These are phyloP conservation scores for Linnemannia zychae DNA, from an alignment of 192 early-diverging fungal genomes.

Conservation along the genomic window DNA sequence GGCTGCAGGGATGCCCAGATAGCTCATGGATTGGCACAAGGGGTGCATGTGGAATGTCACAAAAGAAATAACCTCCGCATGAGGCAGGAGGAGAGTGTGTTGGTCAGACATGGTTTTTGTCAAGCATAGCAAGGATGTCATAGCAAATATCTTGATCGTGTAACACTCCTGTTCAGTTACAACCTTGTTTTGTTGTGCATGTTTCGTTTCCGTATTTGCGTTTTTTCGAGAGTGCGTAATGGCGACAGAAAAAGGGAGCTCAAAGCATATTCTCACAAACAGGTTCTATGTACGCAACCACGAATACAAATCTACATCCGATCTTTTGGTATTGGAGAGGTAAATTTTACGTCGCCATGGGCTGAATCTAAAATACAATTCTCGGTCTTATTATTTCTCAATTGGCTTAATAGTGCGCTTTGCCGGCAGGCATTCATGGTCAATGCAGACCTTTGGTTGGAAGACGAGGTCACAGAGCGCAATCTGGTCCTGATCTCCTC, in stretches of 20 bases:
- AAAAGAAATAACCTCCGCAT: not conserved
- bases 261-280: not conserved
- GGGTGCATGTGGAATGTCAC: not conserved
- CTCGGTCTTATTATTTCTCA: slow-evolving; percentile 8
- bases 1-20: not conserved
- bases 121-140: not conserved
- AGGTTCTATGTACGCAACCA: no score
- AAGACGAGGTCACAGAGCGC: slow-evolving; percentile 56
- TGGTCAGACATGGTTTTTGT: not conserved
- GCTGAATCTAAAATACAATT: not conserved
- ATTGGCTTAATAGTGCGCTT: slow-evolving; percentile 12
- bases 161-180: not conserved
- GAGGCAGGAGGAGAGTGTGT: not conserved
- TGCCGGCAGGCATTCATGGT: slow-evolving; percentile 60
- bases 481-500: slow-evolving; percentile 61
- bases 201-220: not conserved
- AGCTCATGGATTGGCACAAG: not conserved
- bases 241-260: not conserved
- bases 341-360: not conserved
- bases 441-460: slow-evolving; percentile 64
- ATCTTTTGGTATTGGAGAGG: not conserved
- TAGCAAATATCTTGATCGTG: not conserved
- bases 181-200: not conserved
- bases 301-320: not conserved
- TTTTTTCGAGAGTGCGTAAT: not conserved